Evolutionary conservation across 2,329 filamentous ascomycete genomes (phyloP).

Genomic region (Penicillium sp.): DNA sequence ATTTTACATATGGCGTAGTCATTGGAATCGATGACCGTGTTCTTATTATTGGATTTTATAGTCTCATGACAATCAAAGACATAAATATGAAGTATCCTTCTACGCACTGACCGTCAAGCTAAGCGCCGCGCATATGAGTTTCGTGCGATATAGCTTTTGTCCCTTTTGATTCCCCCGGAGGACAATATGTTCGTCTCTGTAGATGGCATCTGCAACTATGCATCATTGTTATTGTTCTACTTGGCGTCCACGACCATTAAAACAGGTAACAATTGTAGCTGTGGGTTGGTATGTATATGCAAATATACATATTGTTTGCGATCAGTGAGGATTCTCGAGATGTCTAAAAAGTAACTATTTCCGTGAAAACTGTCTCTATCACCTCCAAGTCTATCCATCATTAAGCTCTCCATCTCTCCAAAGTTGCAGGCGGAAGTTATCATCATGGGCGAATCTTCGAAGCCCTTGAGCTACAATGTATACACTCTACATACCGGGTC

Average conservation of each 20-base stretch:
- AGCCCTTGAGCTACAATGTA: not conserved
- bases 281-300: too few species aligned
- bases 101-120: not conserved
- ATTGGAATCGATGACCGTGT: not conserved
- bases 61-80: too few species aligned
- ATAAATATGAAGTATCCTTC: not conserved
- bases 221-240: too few species aligned
- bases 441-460: not conserved
- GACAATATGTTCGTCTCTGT: not conserved
- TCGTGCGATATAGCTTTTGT: not conserved
- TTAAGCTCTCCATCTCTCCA: not conserved
- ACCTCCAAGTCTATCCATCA: not conserved
- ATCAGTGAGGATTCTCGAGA: not conserved
- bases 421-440: not conserved
- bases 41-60: not conserved
- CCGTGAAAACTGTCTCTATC: not conserved
- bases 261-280: too few species aligned
- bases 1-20: too few species aligned
- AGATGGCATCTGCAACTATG: too few species aligned
- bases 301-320: not conserved
- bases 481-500: not conserved
- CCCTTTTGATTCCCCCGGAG: not conserved
- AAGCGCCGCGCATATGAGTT: not conserved
- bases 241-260: too few species aligned
- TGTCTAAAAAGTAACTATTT: not conserved